phyloP scores from a whole-genome alignment of 441 rosid genomes.

The Erysimum cheiri region DNA sequence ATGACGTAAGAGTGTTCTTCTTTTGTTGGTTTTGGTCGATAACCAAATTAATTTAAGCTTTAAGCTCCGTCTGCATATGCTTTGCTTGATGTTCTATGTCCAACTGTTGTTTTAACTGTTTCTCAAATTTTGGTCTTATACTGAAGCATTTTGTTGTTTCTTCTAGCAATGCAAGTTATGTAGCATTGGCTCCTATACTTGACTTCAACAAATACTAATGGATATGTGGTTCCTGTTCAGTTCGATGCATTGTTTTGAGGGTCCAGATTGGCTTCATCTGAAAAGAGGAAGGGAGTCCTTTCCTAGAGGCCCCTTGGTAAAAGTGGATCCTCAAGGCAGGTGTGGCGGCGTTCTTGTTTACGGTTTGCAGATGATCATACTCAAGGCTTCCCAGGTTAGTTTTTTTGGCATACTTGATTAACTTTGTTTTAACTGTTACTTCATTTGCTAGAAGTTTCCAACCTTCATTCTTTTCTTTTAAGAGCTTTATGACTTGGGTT shows the following conservation, averaged over 20 bases:
- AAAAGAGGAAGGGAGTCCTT: slow-evolving; percentile 96
- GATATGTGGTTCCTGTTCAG: slow-evolving; percentile 56
- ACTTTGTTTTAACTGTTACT: slow-evolving; percentile 12
- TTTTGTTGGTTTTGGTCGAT: neutral
- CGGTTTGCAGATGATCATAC: slow-evolving; percentile 96
- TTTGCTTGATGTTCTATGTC: neutral
- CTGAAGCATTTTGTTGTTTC: slow-evolving; percentile 15
- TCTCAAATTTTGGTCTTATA: slow-evolving; percentile 6
- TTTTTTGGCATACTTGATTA: slow-evolving; percentile 18
- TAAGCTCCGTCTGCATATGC: neutral
- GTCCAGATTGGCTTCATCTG: slow-evolving; percentile 94
- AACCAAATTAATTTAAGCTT: neutral
- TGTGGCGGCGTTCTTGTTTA: slow-evolving; percentile 93
- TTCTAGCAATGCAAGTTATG: neutral
- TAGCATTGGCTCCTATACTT: neutral
- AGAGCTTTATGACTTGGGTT: slow-evolving; percentile 34
- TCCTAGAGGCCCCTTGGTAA: slow-evolving; percentile 82
- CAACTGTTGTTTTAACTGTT: slow-evolving; percentile 2
- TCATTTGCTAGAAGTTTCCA: slow-evolving; percentile 26
- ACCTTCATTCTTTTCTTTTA: slow-evolving; percentile 8
- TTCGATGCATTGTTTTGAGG: slow-evolving; percentile 99
- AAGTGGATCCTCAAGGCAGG: slow-evolving; percentile 99
- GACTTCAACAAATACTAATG: slow-evolving; percentile 15
- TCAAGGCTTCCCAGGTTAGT: slow-evolving; percentile 91
- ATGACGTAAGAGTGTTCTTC: slow-evolving; percentile 58